Percentiles rank a stretch among this genome's conserved stretches.
phyloP scores from a whole-genome alignment of 352 stramenopile species.

The Phytophthora citrophthora region DNA sequence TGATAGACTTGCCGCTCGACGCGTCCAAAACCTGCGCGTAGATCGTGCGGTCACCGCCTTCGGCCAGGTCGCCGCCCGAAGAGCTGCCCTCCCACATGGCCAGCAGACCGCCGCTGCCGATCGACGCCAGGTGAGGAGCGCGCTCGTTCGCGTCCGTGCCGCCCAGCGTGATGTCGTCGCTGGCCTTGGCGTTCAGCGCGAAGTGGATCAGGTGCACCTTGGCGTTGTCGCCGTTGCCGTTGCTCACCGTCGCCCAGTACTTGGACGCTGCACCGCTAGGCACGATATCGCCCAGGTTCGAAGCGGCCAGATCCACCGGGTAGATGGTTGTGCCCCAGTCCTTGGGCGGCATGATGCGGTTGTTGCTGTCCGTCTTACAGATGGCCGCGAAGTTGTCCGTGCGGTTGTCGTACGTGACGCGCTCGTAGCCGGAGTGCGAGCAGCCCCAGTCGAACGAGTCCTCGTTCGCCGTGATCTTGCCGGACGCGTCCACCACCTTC shows the following conservation, averaged over 20 bases:
- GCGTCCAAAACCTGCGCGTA: slow-evolving; percentile 62
- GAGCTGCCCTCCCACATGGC: slow-evolving; percentile 58
- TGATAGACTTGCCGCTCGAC: slow-evolving; percentile 46
- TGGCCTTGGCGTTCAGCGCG: slow-evolving; percentile 44
- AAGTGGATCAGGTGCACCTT: slow-evolving; percentile 70
- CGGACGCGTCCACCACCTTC: slow-evolving; percentile 59
- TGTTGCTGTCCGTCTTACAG: slow-evolving; percentile 76
- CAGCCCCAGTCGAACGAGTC: slow-evolving; percentile 66
- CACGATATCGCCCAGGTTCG: slow-evolving; percentile 64
- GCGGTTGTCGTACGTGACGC: slow-evolving; percentile 60
- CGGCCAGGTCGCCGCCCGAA: slow-evolving; percentile 42
- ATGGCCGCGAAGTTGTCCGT: slow-evolving; percentile 53
- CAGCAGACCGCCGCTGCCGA: slow-evolving; percentile 49
- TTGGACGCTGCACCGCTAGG: slow-evolving; percentile 34
- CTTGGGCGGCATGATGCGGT: slow-evolving; percentile 71
- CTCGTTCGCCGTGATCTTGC: slow-evolving; percentile 40
- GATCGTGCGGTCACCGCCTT: slow-evolving; percentile 38
- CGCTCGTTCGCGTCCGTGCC: slow-evolving; percentile 58
- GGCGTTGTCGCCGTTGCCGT: slow-evolving; percentile 50
- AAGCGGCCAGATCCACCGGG: slow-evolving; percentile 50
- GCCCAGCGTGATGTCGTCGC: slow-evolving; percentile 62
- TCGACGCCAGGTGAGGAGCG: slow-evolving; percentile 49
- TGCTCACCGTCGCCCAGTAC: slow-evolving; percentile 72
- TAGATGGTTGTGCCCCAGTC: slow-evolving; percentile 63
- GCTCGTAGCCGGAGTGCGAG: slow-evolving; percentile 68